A percentile compares a stretch with the other conserved stretches of the same genome.
These are phyloP conservation scores for Hsuehochloa calcarea DNA, from an alignment of 176 grass and related monocot genomes.

Conservation along the genomic window DNA sequence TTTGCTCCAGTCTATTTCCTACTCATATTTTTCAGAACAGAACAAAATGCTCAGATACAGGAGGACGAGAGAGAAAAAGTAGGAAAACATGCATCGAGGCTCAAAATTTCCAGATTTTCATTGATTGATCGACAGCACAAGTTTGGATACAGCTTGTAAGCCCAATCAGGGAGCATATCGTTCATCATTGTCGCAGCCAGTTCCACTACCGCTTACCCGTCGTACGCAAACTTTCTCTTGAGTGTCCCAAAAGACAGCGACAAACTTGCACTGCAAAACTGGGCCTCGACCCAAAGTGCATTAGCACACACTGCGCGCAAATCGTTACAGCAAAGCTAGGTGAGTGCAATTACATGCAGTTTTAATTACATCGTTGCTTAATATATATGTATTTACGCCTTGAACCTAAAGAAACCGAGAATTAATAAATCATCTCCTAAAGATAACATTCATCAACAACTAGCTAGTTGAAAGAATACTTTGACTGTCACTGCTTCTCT, in stretches of 20 bases:
- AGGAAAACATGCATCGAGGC: too few relatives aligned
- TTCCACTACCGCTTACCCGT: slow-evolving; percentile 22
- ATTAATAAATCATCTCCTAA: background rate
- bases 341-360: background rate
- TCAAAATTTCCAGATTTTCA: slow-evolving; percentile 13
- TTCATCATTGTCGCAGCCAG: background rate
- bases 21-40: background rate
- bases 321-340: background rate
- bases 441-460: background rate
- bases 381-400: background rate
- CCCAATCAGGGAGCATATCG: slow-evolving; percentile 39
- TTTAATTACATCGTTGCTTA: background rate
- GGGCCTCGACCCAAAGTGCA: background rate
- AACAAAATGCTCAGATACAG: slow-evolving; percentile 21
- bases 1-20: background rate
- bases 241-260: slow-evolving; percentile 19
- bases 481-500: too few relatives aligned
- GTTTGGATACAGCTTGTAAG: slow-evolving; percentile 38
- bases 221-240: slow-evolving; percentile 24
- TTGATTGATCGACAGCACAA: slow-evolving; percentile 36
- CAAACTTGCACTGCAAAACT: slow-evolving; percentile 22
- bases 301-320: background rate
- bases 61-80: too few relatives aligned
- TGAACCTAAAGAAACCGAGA: too few relatives aligned
- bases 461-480: too few relatives aligned